Evolutionary conservation across 1,139 yeast genomes (phyloP), one percentile per base, ranked within the genome.

Genomic region (Geotrichum candidum): DNA sequence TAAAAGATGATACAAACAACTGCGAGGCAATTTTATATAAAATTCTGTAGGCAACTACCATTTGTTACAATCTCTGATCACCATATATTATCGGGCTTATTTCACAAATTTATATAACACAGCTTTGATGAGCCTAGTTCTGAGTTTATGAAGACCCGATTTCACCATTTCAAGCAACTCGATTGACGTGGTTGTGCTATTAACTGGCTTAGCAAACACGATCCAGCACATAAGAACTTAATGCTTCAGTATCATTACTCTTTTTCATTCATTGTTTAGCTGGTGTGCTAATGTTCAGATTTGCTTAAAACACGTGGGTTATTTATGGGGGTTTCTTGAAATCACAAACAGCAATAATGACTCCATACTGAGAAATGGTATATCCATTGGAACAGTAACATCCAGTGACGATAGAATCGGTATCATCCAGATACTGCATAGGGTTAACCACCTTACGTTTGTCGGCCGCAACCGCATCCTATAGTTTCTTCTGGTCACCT

Each of bases 381-480:
- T 4, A 25, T 25, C 5, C 5, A 25, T 25, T 25, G 53, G 22
- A 1, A 11, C n/a, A 38, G 63, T 72, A 71, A 46, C 53, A 27
- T 73, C 74, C 58, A 60, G 67, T 29, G 84, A 53, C 58, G 78
- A 79, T 25, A 96, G 97, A 0, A 84, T 90, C 31, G 96, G 95
- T 2, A 78, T 82, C 52, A 84, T 88, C 1, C 80, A 87, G 59
- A 90, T 92, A 96, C 84, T 92, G 15, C 90, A 90, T 72, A 81
- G 97, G 55, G 91, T 97, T 0, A 92, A 92, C 74, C 91, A 91
- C 72, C 80, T 92, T 62, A 97, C 94, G 0, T 74, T 92, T 54
- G 90, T 91, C 0, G 97, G 97, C 0, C 96, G 97, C 11, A 97
- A 97, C 0, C 80, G 82, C 64, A 80, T 82, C 64, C 97, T 97